Evolutionary conservation across 345 rosid genomes (phyloP), one percentile per base, ranked within the genome.

Genomic region (Acer negundo): DNA sequence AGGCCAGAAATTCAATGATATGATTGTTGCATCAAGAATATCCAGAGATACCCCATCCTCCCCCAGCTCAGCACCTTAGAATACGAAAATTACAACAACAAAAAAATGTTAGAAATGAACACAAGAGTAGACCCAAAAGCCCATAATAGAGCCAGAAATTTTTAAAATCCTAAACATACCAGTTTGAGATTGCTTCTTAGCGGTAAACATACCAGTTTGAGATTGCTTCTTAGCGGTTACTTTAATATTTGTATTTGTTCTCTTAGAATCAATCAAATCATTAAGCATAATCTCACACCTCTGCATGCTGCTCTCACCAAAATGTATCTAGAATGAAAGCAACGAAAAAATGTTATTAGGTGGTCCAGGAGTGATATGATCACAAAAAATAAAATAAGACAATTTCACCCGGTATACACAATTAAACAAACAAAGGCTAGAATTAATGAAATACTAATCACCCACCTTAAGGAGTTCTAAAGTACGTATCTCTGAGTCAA

Each of bases 241-340:
- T 86, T 92, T 96, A 67, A 96, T 89, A 82, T 89, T 94, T 61
- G 92, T 86, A 85, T 91, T 94, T 68, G 91, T 93, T 88, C 97
- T 96, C 86, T 96, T 96, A 51, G 99, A 96, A 86, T 92, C 97
- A 83, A 92, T 96, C 77, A 96, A 82, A 85, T 96, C 99, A 79
- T 94, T 96, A 71, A 96, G 87, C 99, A 96, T 96, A 58, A 96
- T 96, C 89, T 96, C 99, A 80, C 99, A 96, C 85, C 87, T 92
- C 75, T 94, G 97, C 98, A 94, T 94, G 85, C 97, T 92, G 26
- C 88, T 90, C 81, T 96, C 98, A 82, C 99, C 99, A 88, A 94
- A 96, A 87, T 92, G 98, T 80, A 93, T 91, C 99, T 96, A 70
- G 72, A 84, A 46, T 22, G 73, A 35, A 12, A 75, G 26, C 13